Conservation (phyloP, 139 green algal genomes). For the Chlorella sp. region DNA sequence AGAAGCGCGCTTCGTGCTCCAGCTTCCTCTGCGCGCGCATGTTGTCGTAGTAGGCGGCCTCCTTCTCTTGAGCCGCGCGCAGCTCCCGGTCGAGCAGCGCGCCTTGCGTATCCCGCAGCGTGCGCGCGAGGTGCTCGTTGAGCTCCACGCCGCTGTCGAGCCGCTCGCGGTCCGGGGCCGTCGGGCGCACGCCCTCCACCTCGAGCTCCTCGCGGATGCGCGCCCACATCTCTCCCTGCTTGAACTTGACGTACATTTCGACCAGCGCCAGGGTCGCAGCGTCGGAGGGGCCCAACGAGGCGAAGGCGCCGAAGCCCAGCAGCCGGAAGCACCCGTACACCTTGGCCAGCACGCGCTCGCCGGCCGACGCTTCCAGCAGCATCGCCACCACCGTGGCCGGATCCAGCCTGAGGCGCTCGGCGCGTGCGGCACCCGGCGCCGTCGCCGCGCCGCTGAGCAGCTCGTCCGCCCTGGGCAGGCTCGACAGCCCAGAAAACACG, state of each 20-base stretch:
- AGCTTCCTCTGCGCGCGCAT: slow-evolving; percentile 26
- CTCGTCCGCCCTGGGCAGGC: neutral
- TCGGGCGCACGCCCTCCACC: slow-evolving; percentile 25
- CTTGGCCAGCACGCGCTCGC: slow-evolving; percentile 31
- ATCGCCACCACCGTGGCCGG: neutral
- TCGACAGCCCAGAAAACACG: slow-evolving; percentile 13
- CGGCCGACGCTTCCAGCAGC: slow-evolving; percentile 8
- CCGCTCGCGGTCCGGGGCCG: slow-evolving; percentile 29
- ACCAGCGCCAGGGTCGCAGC: slow-evolving; percentile 27
- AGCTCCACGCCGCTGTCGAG: slow-evolving; percentile 34
- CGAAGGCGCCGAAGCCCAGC: slow-evolving; percentile 26
- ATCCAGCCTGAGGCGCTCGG: neutral
- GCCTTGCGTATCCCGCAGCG: slow-evolving; percentile 27
- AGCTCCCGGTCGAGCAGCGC: neutral
- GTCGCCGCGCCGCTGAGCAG: neutral
- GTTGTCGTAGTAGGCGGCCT: slow-evolving; percentile 29
- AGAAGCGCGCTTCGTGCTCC: slow-evolving; percentile 25
- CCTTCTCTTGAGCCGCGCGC: neutral
- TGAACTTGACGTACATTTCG: slow-evolving; percentile 33
- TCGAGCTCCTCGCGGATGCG: slow-evolving; percentile 23
- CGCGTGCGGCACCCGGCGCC: too few species aligned
- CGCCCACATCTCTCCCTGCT: slow-evolving; percentile 46
- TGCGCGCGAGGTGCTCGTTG: slow-evolving; percentile 19
- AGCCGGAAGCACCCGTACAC: slow-evolving; percentile 35
- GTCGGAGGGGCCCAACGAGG: slow-evolving; percentile 30